Evolutionary conservation across 345 rosid species (phyloP).

Genomic region (Linum lewisii): DNA sequence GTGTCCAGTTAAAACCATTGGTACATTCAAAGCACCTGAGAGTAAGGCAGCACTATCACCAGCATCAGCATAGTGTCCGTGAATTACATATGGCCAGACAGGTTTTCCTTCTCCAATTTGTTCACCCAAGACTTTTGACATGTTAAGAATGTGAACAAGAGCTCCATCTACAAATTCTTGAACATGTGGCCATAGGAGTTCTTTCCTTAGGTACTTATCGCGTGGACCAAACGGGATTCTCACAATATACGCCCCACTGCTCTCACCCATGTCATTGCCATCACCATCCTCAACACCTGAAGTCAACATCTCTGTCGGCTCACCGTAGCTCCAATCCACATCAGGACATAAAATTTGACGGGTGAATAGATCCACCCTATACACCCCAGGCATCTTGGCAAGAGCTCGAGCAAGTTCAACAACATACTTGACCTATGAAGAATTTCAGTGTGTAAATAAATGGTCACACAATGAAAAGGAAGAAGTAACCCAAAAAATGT

Average conservation of each 20-base stretch:
- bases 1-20: slow-evolving; percentile 97
- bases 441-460: neutral
- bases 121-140: slow-evolving; percentile 85
- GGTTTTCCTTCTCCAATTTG: slow-evolving; percentile 79
- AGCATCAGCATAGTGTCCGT: slow-evolving; percentile 95
- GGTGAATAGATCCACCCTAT: slow-evolving; percentile 90
- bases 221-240: slow-evolving; percentile 95
- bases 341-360: slow-evolving; percentile 80
- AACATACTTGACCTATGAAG: slow-evolving; percentile 77
- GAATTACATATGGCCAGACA: slow-evolving; percentile 93
- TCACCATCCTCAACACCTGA: slow-evolving; percentile 52
- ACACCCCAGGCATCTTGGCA: slow-evolving; percentile 94
- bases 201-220: slow-evolving; percentile 68
- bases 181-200: slow-evolving; percentile 76
- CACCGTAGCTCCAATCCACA: slow-evolving; percentile 97
- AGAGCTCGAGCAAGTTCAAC: slow-evolving; percentile 94
- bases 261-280: slow-evolving; percentile 64
- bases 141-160: slow-evolving; percentile 71
- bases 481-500: neutral
- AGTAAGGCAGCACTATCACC: slow-evolving; percentile 88
- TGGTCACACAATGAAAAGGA: neutral
- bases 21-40: slow-evolving; percentile 92
- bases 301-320: slow-evolving; percentile 92
- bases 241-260: slow-evolving; percentile 88
- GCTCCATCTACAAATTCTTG: slow-evolving; percentile 99